Percentiles rank a stretch among this genome's conserved stretches.
Evolutionary conservation across 495 filamentous ascomycete species (phyloP).

Genomic region (Penicillium subrubescens): DNA sequence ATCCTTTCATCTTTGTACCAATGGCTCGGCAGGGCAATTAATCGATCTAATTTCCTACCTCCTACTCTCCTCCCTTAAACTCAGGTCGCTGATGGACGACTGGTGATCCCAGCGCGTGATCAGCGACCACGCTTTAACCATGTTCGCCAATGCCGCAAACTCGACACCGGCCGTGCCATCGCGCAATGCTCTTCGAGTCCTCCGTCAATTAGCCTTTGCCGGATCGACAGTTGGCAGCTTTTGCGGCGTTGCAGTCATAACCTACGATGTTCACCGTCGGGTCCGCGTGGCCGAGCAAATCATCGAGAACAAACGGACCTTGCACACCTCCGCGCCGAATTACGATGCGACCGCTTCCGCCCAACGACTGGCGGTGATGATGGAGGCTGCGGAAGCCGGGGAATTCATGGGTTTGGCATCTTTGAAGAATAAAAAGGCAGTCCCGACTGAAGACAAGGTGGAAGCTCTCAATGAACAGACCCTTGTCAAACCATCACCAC

Average conservation of each 20-base stretch:
- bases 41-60: neutral
- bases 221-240: conserved; percentile 45
- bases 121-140: conserved; percentile 33
- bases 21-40: neutral
- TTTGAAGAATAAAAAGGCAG: conserved; percentile 31
- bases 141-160: conserved; percentile 38
- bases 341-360: conserved; percentile 50
- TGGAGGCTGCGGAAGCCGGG: conserved; percentile 46
- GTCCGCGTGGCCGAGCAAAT: conserved; percentile 45
- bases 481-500: neutral
- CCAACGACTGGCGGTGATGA: conserved; percentile 40
- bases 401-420: conserved; percentile 44
- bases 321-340: conserved; percentile 47
- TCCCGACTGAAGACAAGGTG: neutral
- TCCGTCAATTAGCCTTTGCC: conserved; percentile 46
- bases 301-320: conserved; percentile 45
- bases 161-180: conserved; percentile 42
- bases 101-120: conserved; percentile 28
- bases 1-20: neutral
- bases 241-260: conserved; percentile 45
- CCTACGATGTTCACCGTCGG: conserved; percentile 47
- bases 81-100: conserved; percentile 21
- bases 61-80: neutral
- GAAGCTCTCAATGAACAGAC: neutral
- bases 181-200: conserved; percentile 48